Conservation (phyloP, 768 basidiomycete genomes). For the Piloderma croceum region DNA sequence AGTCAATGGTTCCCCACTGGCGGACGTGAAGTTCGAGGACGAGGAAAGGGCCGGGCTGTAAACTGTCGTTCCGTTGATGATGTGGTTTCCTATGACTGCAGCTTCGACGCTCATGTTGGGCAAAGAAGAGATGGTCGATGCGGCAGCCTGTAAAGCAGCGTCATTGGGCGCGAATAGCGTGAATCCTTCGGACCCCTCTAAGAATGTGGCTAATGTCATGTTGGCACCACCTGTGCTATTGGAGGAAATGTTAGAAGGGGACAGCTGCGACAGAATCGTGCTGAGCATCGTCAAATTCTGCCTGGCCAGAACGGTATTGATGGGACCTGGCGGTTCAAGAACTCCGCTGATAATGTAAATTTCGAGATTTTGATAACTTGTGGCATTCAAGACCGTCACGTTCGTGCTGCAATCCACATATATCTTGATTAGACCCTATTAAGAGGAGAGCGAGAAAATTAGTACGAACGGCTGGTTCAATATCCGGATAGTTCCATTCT, state of each 20-base stretch:
- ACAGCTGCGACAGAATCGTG: slow-evolving; percentile 25
- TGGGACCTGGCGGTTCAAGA: slow-evolving; percentile 45
- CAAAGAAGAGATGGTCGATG: slow-evolving; percentile 40
- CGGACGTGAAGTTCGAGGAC: slow-evolving; percentile 39
- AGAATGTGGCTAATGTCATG: slow-evolving; percentile 28
- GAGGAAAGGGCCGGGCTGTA: slow-evolving; percentile 50
- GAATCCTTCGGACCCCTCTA: slow-evolving; percentile 43
- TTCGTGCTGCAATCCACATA: slow-evolving; percentile 21
- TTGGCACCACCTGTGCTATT: slow-evolving; percentile 26
- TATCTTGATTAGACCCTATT: slow-evolving; percentile 4
- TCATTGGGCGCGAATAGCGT: slow-evolving; percentile 66
- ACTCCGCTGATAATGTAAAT: slow-evolving; percentile 48
- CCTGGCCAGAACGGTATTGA: slow-evolving; percentile 37
- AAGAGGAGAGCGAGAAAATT: background rate
- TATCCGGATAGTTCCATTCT: slow-evolving; percentile 36
- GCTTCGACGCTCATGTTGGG: background rate
- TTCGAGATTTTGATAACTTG: slow-evolving; percentile 33
- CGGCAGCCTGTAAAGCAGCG: slow-evolving; percentile 37
- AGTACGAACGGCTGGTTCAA: slow-evolving; percentile 46
- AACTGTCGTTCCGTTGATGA: slow-evolving; percentile 62
- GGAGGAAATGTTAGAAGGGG: too few relatives aligned
- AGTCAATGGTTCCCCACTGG: slow-evolving; percentile 48
- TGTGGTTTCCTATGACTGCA: slow-evolving; percentile 24
- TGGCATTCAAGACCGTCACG: slow-evolving; percentile 34
- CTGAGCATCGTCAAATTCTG: slow-evolving; percentile 40